phyloP scores from a whole-genome alignment of 352 stramenopile species.

The Hyaloperonospora arabidopsidis region DNA sequence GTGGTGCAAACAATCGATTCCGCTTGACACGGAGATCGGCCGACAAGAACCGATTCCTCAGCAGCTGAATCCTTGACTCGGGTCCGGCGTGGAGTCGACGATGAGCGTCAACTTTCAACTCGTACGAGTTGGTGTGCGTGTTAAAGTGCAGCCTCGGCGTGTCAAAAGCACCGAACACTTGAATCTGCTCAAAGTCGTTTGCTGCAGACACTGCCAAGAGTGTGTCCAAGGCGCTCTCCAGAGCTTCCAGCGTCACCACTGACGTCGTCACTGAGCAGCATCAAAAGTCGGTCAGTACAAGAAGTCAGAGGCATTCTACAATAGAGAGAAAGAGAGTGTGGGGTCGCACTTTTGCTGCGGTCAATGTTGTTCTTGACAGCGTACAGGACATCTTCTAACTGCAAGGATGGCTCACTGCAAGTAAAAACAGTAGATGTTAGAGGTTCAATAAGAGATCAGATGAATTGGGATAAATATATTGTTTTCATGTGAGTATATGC shows the following conservation, averaged over 20 bases:
- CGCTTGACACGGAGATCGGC: slow-evolving; percentile 71
- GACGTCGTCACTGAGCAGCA: slow-evolving; percentile 56
- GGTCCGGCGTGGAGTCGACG: slow-evolving; percentile 51
- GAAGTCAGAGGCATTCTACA: neutral
- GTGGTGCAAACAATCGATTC: slow-evolving; percentile 75
- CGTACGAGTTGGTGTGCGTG: slow-evolving; percentile 58
- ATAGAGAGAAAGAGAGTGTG: neutral
- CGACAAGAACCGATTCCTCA: slow-evolving; percentile 59
- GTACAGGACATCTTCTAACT: slow-evolving; percentile 78
- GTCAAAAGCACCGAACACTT: slow-evolving; percentile 79
- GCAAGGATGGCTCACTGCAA: slow-evolving; percentile 55
- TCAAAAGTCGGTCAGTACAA: slow-evolving; percentile 1
- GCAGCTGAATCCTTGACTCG: slow-evolving; percentile 51
- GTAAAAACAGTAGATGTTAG: slow-evolving; percentile 3
- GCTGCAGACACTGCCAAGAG: slow-evolving; percentile 69
- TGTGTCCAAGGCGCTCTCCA: slow-evolving; percentile 78
- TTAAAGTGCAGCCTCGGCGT: slow-evolving; percentile 59
- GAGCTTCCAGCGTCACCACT: slow-evolving; percentile 72
- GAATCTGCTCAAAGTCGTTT: slow-evolving; percentile 77
- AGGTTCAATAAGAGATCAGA: slow-evolving; percentile 1
- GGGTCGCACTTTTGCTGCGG: slow-evolving; percentile 68
- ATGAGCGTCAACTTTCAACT: slow-evolving; percentile 51
- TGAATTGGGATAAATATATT: slow-evolving; percentile 3
- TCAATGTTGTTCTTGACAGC: slow-evolving; percentile 87
- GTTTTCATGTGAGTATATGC: slow-evolving; percentile 7